phyloP scores from a whole-genome alignment of 2,329 filamentous ascomycete genomes.

The Venturia carpophila region DNA sequence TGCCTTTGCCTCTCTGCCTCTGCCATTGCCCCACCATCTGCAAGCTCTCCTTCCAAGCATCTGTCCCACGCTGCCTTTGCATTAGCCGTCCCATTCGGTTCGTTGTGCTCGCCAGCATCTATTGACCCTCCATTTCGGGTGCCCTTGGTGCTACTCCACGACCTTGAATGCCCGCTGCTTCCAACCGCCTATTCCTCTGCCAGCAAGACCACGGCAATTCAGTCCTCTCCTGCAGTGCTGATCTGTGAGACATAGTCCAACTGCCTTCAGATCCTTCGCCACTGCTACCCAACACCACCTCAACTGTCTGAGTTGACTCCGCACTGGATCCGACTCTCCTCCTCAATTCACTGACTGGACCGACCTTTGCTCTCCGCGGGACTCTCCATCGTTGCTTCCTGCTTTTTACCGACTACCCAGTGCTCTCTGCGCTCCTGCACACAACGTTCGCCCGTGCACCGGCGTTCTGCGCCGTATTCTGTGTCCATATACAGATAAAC shows the following conservation, averaged over 20 bases:
- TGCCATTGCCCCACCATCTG: neutral
- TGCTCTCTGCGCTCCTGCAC: neutral
- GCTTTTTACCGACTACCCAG: neutral
- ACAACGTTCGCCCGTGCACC: neutral
- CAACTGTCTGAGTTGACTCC: neutral
- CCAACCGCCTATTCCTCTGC: constrained; percentile 1
- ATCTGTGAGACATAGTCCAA: neutral
- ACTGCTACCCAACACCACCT: neutral
- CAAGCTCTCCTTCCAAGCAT: neutral
- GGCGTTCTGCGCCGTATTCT: neutral
- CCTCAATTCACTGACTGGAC: neutral
- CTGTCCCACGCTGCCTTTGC: constrained; percentile 9
- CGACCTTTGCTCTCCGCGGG: neutral
- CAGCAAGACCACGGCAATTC: constrained; percentile 3
- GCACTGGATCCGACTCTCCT: neutral
- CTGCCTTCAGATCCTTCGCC: neutral
- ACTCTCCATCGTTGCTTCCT: neutral
- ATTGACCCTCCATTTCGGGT: constrained; percentile 3
- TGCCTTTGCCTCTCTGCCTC: neutral
- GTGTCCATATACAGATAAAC: neutral
- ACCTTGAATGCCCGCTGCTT: constrained; percentile 1
- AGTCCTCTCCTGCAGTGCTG: constrained; percentile 6
- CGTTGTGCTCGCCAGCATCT: neutral
- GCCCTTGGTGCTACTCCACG: neutral
- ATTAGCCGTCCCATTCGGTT: constrained; percentile 10